Evolutionary conservation across 1,284 basidiomycete species (phyloP), one percentile per base, ranked within the genome.

Genomic region (Trichosporon sp.): DNA sequence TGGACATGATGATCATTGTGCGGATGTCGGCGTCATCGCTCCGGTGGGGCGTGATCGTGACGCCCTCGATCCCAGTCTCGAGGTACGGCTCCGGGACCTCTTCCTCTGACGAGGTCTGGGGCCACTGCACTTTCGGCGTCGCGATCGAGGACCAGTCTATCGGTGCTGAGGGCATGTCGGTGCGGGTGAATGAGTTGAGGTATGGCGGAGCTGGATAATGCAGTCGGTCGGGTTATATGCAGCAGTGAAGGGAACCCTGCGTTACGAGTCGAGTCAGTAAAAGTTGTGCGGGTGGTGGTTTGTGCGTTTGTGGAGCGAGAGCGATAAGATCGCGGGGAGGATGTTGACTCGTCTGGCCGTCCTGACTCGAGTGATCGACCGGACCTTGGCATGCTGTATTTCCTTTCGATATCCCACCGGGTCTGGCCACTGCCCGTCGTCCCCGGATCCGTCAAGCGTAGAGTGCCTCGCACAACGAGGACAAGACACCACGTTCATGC

Each of bases 41-140:
- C 19, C 59, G 59, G 35, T 63, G 32, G 2, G 59, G 59, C 59
- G 59, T 63, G 16, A 63, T 7, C 32, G 59, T 63, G 14, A 63
- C 59, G 14, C 59, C 32, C 4, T 63, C 59, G 32, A 63, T 8
- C 26, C 54, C 26, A 2, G 32, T 63, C 3, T 8, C 31, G 31
- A 63, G 32, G 59, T 63, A 35, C 10, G 59, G 32, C 21, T 54
- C 51, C 2, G 51, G 51, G 4, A 46, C 43, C 26, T 59, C 54
- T 26, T 32, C 59, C 32, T 6, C 7, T 7, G 26, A 14, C 2
- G 26, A 26, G 26, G 26, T 16, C 2, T 32, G 32, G 7, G 32
- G n/a, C 59, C 59, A 63, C 4, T n/a, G 31, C 4, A 37, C 32
- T 12, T 16, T 2, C 4, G 59, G 59, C 4, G 32, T 63, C 14